These are phyloP conservation scores for Ganoderma leucocontextum DNA, from an alignment of 1,284 basidiomycete genomes.

Conservation along the genomic window DNA sequence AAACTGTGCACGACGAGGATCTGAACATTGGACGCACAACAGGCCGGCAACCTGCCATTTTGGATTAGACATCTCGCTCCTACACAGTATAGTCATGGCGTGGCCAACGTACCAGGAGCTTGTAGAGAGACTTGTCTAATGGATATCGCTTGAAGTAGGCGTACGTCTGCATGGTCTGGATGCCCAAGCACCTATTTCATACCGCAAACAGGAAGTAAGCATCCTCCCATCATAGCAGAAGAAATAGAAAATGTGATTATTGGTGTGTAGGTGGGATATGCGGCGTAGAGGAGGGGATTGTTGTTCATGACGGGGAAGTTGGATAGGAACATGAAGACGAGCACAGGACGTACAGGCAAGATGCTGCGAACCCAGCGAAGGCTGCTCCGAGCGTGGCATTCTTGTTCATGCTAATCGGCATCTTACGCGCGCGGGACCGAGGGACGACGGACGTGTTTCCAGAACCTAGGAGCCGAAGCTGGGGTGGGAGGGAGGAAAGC, in stretches of 20 bases:
- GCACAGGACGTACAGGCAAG: slow-evolving; percentile 45
- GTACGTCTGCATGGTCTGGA: slow-evolving; percentile 60
- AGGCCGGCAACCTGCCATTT: slow-evolving; percentile 50
- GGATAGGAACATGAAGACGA: neutral
- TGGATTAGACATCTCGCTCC: neutral
- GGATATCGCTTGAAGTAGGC: slow-evolving; percentile 65
- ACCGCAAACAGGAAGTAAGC: slow-evolving; percentile 1
- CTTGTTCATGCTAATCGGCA: slow-evolving; percentile 40
- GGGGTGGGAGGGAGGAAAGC: neutral
- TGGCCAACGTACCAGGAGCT: slow-evolving; percentile 55
- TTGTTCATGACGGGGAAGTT: neutral
- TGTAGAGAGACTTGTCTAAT: slow-evolving; percentile 60
- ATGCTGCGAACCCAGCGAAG: slow-evolving; percentile 63
- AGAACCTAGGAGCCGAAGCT: neutral
- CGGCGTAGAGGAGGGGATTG: neutral
- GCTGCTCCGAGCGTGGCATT: slow-evolving; percentile 66
- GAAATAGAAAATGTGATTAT: neutral
- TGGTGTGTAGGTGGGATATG: neutral
- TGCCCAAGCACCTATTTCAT: slow-evolving; percentile 51
- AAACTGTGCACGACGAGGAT: neutral
- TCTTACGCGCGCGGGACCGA: slow-evolving; percentile 10
- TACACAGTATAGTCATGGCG: neutral
- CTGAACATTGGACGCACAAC: slow-evolving; percentile 46
- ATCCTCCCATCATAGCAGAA: too few relatives aligned
- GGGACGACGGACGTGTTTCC: neutral